Evolutionary conservation across 2,329 filamentous ascomycete species (phyloP).

Genomic region (Alternaria brassicae): DNA sequence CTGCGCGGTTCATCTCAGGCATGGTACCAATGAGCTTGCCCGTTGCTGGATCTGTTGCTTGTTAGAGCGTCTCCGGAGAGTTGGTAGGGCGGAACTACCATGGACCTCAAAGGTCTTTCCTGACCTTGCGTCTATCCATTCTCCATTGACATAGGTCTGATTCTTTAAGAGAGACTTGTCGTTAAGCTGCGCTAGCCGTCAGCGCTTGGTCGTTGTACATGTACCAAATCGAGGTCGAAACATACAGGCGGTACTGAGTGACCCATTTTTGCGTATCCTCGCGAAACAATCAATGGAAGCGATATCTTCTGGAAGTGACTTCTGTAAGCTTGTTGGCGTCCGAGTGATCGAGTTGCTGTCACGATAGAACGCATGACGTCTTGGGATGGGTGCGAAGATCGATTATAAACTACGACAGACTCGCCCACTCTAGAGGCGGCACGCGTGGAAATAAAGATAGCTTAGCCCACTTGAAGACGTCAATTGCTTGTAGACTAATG

Average conservation of each 20-base stretch:
- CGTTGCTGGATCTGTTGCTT: slow-evolving; percentile 74
- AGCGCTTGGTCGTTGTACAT: slow-evolving; percentile 11
- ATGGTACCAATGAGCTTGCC: slow-evolving; percentile 80
- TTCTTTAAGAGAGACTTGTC: slow-evolving; percentile 76
- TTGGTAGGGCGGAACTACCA: slow-evolving; percentile 44
- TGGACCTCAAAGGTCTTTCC: slow-evolving; percentile 89
- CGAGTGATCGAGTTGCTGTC: slow-evolving; percentile 41
- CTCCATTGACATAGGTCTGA: slow-evolving; percentile 85
- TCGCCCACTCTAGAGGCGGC: slow-evolving; percentile 5
- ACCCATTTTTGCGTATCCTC: slow-evolving; percentile 53
- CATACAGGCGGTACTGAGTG: slow-evolving; percentile 53
- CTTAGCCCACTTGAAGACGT: slow-evolving; percentile 7
- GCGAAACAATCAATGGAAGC: slow-evolving; percentile 46
- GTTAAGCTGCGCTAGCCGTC: slow-evolving; percentile 50
- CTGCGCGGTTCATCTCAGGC: slow-evolving; percentile 81
- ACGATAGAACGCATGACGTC: slow-evolving; percentile 45
- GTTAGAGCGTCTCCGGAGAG: slow-evolving; percentile 14
- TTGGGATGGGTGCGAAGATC: not conserved
- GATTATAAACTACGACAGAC: slow-evolving; percentile 9
- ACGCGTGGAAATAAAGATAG: slow-evolving; percentile 8
- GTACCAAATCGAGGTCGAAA: not conserved
- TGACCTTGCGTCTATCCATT: slow-evolving; percentile 86
- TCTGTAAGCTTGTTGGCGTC: slow-evolving; percentile 38
- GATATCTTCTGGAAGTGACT: slow-evolving; percentile 42
- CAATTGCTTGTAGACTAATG: slow-evolving; percentile 9